Conservation (phyloP, 1,139 yeast genomes). For the Kazachstania sp. region DNA sequence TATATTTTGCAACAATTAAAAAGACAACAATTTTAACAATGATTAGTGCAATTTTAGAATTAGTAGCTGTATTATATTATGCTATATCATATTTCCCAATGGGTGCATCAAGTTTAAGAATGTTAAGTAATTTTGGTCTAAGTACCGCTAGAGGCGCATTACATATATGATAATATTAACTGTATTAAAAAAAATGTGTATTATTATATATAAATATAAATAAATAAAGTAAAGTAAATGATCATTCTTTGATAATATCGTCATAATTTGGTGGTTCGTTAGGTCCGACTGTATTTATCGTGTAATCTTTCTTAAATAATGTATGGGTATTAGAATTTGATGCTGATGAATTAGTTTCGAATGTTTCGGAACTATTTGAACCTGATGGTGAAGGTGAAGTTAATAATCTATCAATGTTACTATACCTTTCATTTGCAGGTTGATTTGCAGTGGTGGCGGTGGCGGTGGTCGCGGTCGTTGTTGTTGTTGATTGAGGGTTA, state of each 20-base stretch:
- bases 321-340: background rate
- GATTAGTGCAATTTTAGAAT: constrained; percentile 64
- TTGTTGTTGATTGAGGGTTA: background rate
- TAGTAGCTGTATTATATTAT: constrained; percentile 80
- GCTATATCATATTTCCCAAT: constrained; percentile 90
- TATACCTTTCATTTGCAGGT: background rate
- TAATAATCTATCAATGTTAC: constrained; percentile 1
- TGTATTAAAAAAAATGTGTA: too few species aligned
- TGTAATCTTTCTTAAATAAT: constrained; percentile 8
- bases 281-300: background rate
- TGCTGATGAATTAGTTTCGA: background rate
- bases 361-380: background rate
- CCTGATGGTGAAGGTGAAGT: constrained; percentile 1
- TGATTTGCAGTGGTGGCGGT: background rate
- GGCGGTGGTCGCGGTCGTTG: background rate
- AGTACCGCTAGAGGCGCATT: constrained; percentile 49
- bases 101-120: constrained; percentile 80
- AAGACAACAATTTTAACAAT: constrained; percentile 73
- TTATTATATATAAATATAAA: background rate
- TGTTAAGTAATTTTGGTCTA: constrained; percentile 70
- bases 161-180: constrained; percentile 15
- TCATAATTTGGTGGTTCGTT: constrained; percentile 10
- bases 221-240: background rate
- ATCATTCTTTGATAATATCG: constrained; percentile 4
- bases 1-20: constrained; percentile 46